Evolutionary conservation across 1,284 basidiomycete genomes (phyloP).

Genomic region (Malassezia japonica): DNA sequence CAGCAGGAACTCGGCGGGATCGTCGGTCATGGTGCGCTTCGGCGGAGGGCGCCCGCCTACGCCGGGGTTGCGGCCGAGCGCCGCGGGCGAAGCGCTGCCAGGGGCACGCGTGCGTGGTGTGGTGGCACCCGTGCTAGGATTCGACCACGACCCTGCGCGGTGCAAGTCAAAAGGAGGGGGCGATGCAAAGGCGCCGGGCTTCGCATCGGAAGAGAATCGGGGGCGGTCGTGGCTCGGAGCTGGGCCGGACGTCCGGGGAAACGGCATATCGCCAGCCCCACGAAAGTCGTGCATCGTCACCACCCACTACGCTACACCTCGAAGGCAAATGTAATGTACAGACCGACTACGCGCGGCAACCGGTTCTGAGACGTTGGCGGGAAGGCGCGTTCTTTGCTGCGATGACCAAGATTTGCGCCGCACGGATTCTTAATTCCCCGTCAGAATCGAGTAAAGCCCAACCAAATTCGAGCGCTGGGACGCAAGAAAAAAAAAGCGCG

Average conservation of each 20-base stretch:
- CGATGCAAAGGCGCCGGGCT: background rate
- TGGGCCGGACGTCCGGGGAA: background rate
- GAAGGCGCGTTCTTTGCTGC: no score
- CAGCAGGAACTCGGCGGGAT: conserved; percentile 13
- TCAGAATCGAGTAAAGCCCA: no score
- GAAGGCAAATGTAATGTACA: no score
- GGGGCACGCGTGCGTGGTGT: background rate
- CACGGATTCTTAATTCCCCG: no score
- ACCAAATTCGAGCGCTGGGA: no score
- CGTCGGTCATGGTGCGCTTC: conserved; percentile 13
- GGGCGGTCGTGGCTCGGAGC: background rate
- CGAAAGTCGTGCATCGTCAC: background rate
- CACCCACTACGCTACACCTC: background rate
- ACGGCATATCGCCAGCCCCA: background rate
- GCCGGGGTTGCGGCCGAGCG: no score
- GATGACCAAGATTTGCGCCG: no score
- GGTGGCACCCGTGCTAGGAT: background rate
- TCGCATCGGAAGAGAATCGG: background rate
- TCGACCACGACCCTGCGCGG: conserved; percentile 3
- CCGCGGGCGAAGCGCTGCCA: no score
- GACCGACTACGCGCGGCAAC: no score
- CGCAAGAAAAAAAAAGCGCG: no score
- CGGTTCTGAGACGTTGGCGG: no score
- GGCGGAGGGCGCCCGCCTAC: conserved; percentile 1
- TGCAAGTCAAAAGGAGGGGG: background rate